These are phyloP conservation scores for Usnea hakonensis DNA, from an alignment of 495 filamentous ascomycete genomes.

Conservation along the genomic window DNA sequence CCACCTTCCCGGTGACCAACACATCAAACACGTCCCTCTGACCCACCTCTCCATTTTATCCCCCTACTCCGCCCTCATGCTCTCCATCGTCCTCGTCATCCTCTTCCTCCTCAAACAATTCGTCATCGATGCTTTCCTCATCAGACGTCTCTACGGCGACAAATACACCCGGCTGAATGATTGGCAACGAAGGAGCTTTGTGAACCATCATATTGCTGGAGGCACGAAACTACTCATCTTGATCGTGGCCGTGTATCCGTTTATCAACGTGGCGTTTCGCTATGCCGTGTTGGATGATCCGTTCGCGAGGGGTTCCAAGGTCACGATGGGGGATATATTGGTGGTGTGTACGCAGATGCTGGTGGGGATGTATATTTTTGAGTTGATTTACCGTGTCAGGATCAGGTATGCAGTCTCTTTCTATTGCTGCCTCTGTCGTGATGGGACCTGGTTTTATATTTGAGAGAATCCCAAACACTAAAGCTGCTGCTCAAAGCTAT, in stretches of 20 bases:
- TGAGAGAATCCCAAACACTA: background rate
- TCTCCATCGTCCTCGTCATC: slow-evolving; percentile 36
- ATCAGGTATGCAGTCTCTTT: slow-evolving; percentile 21
- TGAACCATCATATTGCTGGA: slow-evolving; percentile 46
- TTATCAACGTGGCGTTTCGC: slow-evolving; percentile 36
- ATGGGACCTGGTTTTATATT: background rate
- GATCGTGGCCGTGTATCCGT: slow-evolving; percentile 38
- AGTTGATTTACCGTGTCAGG: slow-evolving; percentile 39
- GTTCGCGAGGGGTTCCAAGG: slow-evolving; percentile 26
- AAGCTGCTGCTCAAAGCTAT: background rate
- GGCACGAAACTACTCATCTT: slow-evolving; percentile 39
- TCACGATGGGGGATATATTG: slow-evolving; percentile 38
- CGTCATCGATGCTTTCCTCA: slow-evolving; percentile 37
- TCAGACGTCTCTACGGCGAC: slow-evolving; percentile 31
- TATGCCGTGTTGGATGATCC: slow-evolving; percentile 30
- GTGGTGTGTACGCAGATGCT: slow-evolving; percentile 39
- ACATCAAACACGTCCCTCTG: slow-evolving; percentile 19
- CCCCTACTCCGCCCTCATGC: slow-evolving; percentile 39
- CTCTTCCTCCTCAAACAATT: slow-evolving; percentile 40
- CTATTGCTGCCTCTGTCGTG: too few species aligned
- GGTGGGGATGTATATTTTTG: slow-evolving; percentile 43
- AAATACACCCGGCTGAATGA: slow-evolving; percentile 35
- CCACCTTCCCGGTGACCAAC: background rate
- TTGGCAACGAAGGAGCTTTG: slow-evolving; percentile 36
- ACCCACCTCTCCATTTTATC: slow-evolving; percentile 34